Conservation (phyloP, 78 protist species). For the Dictyostelium citrinum region DNA sequence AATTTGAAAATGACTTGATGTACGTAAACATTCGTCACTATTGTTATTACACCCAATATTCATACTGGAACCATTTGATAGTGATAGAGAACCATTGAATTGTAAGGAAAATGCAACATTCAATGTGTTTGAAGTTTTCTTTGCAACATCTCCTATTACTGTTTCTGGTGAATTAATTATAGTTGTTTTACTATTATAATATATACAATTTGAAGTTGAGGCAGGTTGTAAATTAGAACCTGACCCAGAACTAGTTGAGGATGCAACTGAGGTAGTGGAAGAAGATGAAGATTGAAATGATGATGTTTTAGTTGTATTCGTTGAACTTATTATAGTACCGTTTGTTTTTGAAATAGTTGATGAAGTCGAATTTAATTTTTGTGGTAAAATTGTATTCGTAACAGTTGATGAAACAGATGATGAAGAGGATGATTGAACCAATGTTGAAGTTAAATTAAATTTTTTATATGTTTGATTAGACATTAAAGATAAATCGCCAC, state of each 20-base stretch:
- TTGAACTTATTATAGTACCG: neutral
- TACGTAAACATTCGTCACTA: neutral
- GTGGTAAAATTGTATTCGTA: neutral
- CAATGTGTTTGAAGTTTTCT: neutral
- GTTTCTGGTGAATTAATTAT: neutral
- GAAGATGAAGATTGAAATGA: neutral
- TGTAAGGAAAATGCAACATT: neutral
- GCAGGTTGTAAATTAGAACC: too few species aligned
- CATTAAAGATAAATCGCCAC: neutral
- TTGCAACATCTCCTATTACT: neutral
- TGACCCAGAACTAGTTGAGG: neutral
- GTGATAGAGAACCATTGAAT: neutral
- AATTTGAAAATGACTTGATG: neutral
- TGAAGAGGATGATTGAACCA: neutral
- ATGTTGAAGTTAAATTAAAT: neutral
- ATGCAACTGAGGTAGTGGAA: neutral
- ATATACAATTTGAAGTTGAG: neutral
- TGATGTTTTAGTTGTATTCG: neutral
- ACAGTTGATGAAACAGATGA: neutral
- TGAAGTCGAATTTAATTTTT: neutral
- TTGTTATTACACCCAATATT: neutral
- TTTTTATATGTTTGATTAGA: neutral
- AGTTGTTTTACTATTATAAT: neutral
- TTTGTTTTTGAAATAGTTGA: neutral
- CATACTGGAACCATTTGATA: neutral